Conservation (phyloP, 352 stramenopile species). For the Phytophthora meadii region DNA sequence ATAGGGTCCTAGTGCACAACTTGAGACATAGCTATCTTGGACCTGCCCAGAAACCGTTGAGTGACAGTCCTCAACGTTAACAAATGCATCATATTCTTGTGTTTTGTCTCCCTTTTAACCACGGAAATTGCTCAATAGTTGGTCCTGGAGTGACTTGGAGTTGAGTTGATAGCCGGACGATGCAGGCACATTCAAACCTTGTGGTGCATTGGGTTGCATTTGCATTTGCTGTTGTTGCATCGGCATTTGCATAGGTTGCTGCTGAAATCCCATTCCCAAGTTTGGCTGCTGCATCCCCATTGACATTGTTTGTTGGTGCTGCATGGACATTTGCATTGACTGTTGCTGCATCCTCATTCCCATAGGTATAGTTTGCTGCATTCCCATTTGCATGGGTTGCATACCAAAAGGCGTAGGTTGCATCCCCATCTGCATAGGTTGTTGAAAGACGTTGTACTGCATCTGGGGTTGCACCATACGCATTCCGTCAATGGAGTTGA, state of each 20-base stretch:
- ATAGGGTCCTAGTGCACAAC: too few species aligned
- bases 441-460: conserved; percentile 12
- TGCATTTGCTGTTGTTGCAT: conserved; percentile 26
- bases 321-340: conserved; percentile 17
- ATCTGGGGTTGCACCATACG: conserved; percentile 27
- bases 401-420: conserved; percentile 4
- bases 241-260: conserved; percentile 8
- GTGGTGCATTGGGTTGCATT: conserved; percentile 15
- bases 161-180: conserved; percentile 25
- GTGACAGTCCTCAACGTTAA: neutral
- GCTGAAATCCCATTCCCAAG: conserved; percentile 16
- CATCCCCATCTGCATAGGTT: conserved; percentile 2
- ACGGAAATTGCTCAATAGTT: conserved; percentile 30
- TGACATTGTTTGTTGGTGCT: conserved; percentile 9
- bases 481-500: conserved; percentile 24
- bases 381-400: conserved; percentile 1
- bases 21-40: too few species aligned
- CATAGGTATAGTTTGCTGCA: conserved; percentile 6
- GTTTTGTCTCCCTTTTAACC: conserved; percentile 1
- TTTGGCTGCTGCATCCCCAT: conserved; percentile 10
- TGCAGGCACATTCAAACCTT: conserved; percentile 22
- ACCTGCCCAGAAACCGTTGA: too few species aligned
- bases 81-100: neutral
- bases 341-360: conserved; percentile 4
- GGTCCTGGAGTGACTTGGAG: conserved; percentile 32